These are phyloP conservation scores for Cochliopodium minus DNA, from an alignment of 208 protist species.

Conservation along the genomic window DNA sequence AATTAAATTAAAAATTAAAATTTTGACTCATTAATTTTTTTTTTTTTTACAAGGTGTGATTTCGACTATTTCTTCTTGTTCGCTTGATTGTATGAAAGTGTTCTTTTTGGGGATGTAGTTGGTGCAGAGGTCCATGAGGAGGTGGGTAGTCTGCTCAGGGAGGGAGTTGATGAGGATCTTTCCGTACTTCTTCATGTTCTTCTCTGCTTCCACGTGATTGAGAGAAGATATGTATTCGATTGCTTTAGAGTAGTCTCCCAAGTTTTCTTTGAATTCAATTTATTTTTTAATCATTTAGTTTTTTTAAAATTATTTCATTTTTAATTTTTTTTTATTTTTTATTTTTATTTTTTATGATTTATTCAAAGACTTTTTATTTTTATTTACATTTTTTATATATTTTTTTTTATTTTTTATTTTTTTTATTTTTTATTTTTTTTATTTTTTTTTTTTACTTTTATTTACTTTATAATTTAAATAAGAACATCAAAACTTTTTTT, in stretches of 20 bases:
- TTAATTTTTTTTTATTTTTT: no score
- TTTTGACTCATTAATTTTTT: background rate
- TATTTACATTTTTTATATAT: no score
- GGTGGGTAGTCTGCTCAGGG: slow-evolving; percentile 37
- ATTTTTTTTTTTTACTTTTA: no score
- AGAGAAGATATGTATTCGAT: slow-evolving; percentile 47
- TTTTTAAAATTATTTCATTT: slow-evolving; percentile 37
- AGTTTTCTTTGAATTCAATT: slow-evolving; percentile 26
- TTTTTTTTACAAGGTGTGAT: background rate
- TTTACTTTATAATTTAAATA: no score
- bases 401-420: no score
- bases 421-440: no score
- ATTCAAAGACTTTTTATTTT: no score
- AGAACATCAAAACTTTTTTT: no score
- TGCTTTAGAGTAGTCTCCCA: slow-evolving; percentile 39
- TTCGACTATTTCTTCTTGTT: background rate
- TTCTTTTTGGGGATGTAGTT: slow-evolving; percentile 24
- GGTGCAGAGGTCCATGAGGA: slow-evolving; percentile 44
- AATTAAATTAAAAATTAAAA: no score
- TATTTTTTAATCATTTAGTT: slow-evolving; percentile 5
- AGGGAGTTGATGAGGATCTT: slow-evolving; percentile 39
- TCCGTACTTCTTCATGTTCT: slow-evolving; percentile 54
- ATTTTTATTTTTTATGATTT: no score
- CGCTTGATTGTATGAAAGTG: slow-evolving; percentile 13
- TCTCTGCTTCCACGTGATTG: slow-evolving; percentile 52